A percentile compares a stretch with the other conserved stretches of the same genome.
Evolutionary conservation across 208 protist species (phyloP).

Genomic region (Leishmania tarentolae): DNA sequence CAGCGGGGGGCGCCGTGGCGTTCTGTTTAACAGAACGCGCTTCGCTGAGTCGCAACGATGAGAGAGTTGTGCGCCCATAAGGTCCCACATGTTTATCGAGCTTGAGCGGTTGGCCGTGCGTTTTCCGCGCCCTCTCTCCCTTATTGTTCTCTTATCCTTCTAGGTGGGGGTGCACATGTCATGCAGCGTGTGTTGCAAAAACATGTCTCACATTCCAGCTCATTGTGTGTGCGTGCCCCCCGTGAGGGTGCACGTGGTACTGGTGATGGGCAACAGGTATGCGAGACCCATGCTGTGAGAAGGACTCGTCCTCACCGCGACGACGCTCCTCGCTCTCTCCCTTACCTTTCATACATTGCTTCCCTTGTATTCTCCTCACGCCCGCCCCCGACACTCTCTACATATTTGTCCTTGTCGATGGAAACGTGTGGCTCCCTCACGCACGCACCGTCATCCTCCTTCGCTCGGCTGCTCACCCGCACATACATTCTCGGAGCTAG

Average conservation of each 20-base stretch:
- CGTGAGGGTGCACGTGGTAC: not conserved
- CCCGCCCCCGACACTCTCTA: not conserved
- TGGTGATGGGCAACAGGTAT: not conserved
- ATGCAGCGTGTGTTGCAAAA: not conserved
- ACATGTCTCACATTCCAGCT: not conserved
- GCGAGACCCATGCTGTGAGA: not conserved
- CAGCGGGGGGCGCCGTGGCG: not conserved
- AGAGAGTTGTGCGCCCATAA: not conserved
- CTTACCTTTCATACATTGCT: not conserved
- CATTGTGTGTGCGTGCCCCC: not conserved
- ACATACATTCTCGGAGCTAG: not conserved
- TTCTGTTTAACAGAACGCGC: not conserved
- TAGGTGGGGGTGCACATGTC: not conserved
- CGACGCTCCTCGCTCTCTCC: not conserved
- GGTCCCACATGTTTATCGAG: not conserved
- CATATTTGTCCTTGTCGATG: not conserved
- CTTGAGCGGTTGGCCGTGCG: not conserved
- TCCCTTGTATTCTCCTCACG: not conserved
- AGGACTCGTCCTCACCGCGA: too few species aligned
- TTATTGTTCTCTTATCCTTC: not conserved
- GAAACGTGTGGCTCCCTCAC: not conserved
- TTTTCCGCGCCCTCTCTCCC: not conserved
- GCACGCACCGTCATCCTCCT: not conserved
- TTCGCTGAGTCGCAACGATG: not conserved
- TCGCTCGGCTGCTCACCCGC: not conserved